Base-by-base conservation (phyloP, 208 protist species). In the Leptomonas pyrrhocoris region DNA sequence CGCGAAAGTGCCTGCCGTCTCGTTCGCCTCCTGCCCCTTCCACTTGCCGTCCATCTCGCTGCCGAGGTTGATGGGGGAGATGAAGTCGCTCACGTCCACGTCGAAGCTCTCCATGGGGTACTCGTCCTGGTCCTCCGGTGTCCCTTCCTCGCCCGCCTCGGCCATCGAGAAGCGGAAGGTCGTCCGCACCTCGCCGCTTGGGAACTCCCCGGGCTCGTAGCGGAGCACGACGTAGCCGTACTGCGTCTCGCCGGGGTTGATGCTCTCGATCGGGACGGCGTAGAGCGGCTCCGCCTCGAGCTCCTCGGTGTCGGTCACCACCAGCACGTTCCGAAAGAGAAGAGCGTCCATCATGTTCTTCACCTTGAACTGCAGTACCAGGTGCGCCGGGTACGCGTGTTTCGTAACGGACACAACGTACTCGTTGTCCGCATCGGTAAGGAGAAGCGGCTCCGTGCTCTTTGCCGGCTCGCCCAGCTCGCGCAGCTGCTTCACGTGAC, bases 321-420 rank as follows among this genome's bases (percentile, higher is more conserved):
- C 87, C 12, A 76, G 60, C n/a, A 98, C 86, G 59, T 97, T 89
- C 21, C 84, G 68, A 34, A 99, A 92, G 30, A 83, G 51, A 49
- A 97, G 77, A 7, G 84, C 82, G n/a, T 97, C 88, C 72, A 99
- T 92, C 21, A 93, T 98, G 87, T 99, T 99, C 49, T 84, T 87
- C 18, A 97, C 80, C 68, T 76, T 76, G 83, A 98, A 99, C 82
- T 98, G 97, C 51, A 99, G 77, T 15, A 99, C 88, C 58, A 99
- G 60, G 80, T 99, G 89, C 3, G 60, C 49, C 9, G 81, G 63
- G 82, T 96, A 99, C 13, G 93, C 36, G 74, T 99, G 97, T 81
- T 98, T 99, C 69, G 98, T 86, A 66, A 91, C 97, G n/a, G 83
- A 83, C 31, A 99, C 98, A 11, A 98, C 94, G 81, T 99, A 99